Evolutionary conservation across 768 basidiomycete genomes (phyloP), one percentile per base, ranked within the genome.

Genomic region (Mycena alexandri): DNA sequence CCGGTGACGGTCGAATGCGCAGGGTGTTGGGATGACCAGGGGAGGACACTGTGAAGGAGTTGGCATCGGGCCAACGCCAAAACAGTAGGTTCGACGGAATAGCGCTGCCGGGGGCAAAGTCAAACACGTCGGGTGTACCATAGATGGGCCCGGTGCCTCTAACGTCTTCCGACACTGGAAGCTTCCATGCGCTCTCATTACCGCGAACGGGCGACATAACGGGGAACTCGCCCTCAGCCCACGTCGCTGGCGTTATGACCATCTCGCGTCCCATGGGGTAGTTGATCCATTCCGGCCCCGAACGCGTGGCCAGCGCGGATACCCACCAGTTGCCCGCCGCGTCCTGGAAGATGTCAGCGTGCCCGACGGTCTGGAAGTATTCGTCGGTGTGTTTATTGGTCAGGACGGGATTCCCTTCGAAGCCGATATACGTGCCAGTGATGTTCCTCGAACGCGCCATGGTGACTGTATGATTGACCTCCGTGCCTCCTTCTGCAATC

Each of bases 271-370:
- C 78, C 69, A 73, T 73, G n/a, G 72, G 72, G 34, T 65, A 72
- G 53, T 71, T 61, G 24, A 59, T 53, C 61, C 69, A 64, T 16
- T 67, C 73, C 29, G 71, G 74, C 43, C 78, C 55, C 14, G 67
- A 68, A 19, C 67, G 60, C 44, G 65, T 67, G 25, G 65, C 60
- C 36, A 67, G 74, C 43, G 76, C 76, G 22, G 75, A 75, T 11
- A 71, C 72, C 75, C 75, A 77, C 76, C 76, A 78, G 44, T 71
- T 69, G 7, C 78, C 78, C 21, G 66, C 63, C 2, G 25, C 56
- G 50, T 76, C 75, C 29, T 76, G 67, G 55, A 79, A 71, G 22
- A 79, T 24, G 67, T 79, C 78, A 42, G 76, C 72, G 63, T 79
- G 79, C 12, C 79, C 79, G 33, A 78, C 76, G 13, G 77, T 75